Conservation (phyloP, 2,329 filamentous ascomycete species). For the Colletotrichum tanaceti region DNA sequence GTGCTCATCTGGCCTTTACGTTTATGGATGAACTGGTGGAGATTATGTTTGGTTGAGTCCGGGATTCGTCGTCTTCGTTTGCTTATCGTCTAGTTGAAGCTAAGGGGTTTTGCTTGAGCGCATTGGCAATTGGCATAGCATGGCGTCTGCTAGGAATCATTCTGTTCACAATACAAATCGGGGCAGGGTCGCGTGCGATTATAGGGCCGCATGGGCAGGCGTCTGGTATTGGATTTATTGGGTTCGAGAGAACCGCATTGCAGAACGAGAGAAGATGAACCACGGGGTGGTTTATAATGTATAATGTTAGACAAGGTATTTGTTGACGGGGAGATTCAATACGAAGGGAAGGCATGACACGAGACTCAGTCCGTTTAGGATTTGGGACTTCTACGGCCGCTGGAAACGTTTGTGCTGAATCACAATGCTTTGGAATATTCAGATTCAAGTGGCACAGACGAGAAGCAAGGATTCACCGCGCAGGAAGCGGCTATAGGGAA, state of each 20-base stretch:
- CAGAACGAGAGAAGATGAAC: background rate
- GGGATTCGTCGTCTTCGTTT: background rate
- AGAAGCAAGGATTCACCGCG: background rate
- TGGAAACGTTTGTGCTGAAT: background rate
- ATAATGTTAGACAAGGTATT: background rate
- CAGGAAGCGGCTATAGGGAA: background rate
- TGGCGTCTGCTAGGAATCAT: background rate
- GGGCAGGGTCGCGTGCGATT: background rate
- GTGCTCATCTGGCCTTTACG: constrained; percentile 76
- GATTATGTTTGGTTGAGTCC: constrained; percentile 67
- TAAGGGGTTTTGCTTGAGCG: background rate
- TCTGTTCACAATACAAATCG: background rate
- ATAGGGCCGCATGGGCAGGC: constrained; percentile 23
- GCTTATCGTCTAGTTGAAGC: background rate
- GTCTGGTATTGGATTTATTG: constrained; percentile 15
- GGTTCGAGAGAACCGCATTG: background rate
- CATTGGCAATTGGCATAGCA: constrained; percentile 5
- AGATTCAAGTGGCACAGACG: too few species aligned
- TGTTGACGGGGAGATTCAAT: background rate
- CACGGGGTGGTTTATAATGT: constrained; percentile 4
- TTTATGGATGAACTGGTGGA: constrained; percentile 77
- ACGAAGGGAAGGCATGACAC: background rate
- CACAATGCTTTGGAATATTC: background rate
- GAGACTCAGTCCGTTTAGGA: background rate
- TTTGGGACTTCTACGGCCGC: background rate